Base-by-base conservation (phyloP, 177 flowering plant genomes). In the Telopea speciosissima region DNA sequence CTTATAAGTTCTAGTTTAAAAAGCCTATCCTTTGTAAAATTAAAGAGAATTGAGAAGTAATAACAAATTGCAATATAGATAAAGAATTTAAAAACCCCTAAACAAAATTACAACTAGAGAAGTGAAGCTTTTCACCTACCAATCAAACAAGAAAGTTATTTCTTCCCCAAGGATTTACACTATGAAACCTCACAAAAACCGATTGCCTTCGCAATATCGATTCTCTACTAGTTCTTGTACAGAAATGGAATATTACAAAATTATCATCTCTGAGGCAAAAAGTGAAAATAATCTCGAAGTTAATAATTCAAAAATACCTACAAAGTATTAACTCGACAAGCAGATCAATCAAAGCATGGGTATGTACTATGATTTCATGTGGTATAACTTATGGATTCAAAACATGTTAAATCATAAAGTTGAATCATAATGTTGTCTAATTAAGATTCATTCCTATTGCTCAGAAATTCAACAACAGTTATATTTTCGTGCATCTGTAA, bases 111-210 rank as follows among this genome's bases (percentile, higher is more conserved):
- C 44, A 40, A 5, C 44, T 10, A 40, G 44, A n/a, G 44, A 10
- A 40, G 10, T 40, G 16, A 13, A 52, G 19, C 63, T 40, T 65
- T 65, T 59, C 31, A 79, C 90, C 24, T 78, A 92, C 99, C 94
- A 89, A 83, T 97, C 99, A 92, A 71, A 92, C 77, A 67, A 88
- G 72, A 75, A 87, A 75, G 59, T 79, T 79, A 76, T 88, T 91
- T 81, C 78, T 88, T 79, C 73, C 74, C 73, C 84, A 72, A 70
- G 89, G 81, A 81, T 78, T 80, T 67, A 96, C 84, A 25, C 86
- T 67, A 62, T 87, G 96, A 69, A 79, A 75, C 75, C 84, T 87
- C 66, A 87, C 94, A 80, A 95, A 88, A 89, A 61, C 54, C 85
- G n/a, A n/a, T n/a, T n/a, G n/a, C n/a, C n/a, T n/a, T n/a, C n/a